Evolutionary conservation across 1,284 basidiomycete genomes (phyloP).

Genomic region (Cutaneotrichosporon sp.): DNA sequence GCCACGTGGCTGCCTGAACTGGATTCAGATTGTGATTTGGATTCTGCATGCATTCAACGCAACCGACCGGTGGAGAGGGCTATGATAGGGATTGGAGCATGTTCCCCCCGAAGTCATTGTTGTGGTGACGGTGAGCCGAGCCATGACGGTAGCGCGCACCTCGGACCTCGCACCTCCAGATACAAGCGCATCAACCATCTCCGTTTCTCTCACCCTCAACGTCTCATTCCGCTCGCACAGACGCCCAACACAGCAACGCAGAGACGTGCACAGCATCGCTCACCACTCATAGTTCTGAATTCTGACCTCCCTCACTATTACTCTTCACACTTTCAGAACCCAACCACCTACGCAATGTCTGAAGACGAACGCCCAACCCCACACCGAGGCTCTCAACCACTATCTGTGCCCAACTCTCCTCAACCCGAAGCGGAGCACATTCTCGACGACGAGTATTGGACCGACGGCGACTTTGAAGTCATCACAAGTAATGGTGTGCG

Average conservation of each 20-base stretch:
- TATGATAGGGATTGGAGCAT: too few species aligned
- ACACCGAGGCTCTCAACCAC: not conserved
- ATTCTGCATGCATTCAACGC: too few species aligned
- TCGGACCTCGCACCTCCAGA: too few species aligned
- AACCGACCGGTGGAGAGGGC: too few species aligned
- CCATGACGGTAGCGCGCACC: too few species aligned
- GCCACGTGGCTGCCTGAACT: too few species aligned
- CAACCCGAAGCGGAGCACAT: not conserved
- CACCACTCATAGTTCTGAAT: too few species aligned
- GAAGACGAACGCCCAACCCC: not conserved
- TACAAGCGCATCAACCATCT: too few species aligned
- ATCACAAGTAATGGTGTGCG: not conserved
- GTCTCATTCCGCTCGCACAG: not conserved
- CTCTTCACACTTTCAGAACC: not conserved
- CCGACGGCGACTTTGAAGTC: conserved; percentile 4
- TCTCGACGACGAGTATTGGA: not conserved
- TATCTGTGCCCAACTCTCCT: not conserved
- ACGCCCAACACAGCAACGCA: not conserved
- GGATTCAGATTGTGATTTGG: too few species aligned
- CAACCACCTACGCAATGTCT: not conserved
- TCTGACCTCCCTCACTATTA: not conserved
- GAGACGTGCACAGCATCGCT: too few species aligned
- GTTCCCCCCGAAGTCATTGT: too few species aligned
- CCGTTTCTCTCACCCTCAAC: not conserved
- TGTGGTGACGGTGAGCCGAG: too few species aligned